Conservation (phyloP, 176 grass and related monocot species). For the Pharus latifolius region DNA sequence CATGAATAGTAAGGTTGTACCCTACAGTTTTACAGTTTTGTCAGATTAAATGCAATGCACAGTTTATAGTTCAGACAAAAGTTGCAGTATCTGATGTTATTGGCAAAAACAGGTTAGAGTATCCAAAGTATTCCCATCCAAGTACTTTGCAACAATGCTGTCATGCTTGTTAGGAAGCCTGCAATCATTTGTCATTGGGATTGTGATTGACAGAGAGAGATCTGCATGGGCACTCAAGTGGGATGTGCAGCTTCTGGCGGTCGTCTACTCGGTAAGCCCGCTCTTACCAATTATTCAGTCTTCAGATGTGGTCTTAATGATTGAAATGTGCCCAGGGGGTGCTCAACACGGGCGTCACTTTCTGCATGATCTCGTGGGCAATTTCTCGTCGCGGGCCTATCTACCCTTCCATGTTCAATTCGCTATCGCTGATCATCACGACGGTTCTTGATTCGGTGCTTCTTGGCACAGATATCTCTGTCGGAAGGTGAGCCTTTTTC, state of each 20-base stretch:
- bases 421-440: constrained; percentile 23
- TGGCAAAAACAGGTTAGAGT: not conserved
- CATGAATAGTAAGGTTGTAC: too few species aligned
- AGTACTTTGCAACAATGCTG: constrained; percentile 32
- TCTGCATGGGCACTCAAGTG: constrained; percentile 15
- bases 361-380: constrained; percentile 37
- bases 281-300: too few species aligned
- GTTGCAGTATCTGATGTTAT: not conserved
- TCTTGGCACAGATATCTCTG: constrained; percentile 21
- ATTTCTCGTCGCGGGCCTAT: constrained; percentile 11
- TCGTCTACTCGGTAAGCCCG: constrained; percentile 28
- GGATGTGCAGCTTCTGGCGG: constrained; percentile 28
- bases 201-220: not conserved
- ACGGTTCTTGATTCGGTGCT: not conserved
- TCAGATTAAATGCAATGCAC: too few species aligned
- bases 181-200: constrained; percentile 9
- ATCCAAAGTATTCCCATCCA: constrained; percentile 18
- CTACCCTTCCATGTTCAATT: constrained; percentile 51
- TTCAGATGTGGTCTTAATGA: too few species aligned
- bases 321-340: not conserved
- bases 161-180: constrained; percentile 11
- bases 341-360: constrained; percentile 25
- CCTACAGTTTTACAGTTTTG: too few species aligned
- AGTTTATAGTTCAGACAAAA: too few species aligned
- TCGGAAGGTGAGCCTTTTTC: constrained; percentile 14